Evolutionary conservation across 192 early-diverging fungal species (phyloP), one percentile per base, ranked within the genome.

Genomic region (Coemansia sp.): DNA sequence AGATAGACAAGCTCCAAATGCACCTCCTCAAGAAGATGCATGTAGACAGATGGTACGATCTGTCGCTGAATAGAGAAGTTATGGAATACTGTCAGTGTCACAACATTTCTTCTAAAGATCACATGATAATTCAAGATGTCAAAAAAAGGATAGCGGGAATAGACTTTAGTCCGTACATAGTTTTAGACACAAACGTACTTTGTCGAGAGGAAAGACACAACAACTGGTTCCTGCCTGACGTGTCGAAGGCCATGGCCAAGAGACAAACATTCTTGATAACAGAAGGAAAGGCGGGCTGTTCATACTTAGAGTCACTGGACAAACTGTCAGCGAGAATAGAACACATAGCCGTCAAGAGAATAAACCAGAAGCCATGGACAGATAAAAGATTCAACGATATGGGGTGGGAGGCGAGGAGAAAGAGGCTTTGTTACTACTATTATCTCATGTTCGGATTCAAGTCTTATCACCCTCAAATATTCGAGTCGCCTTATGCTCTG

Each of bases 381-480:
- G 40, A 43, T 19, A 55, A 11, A 11, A 43, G 37, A 33, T 43
- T 31, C 10, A 7, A 21, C 11, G 19, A 40, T 21, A 40, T 40
- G 38, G 38, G 38, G 10, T 55, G 53, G 53, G 53, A 55, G 9
- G 31, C 40, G 13, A 55, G 37, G 35, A 55, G 53, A 18, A 55
- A 42, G 14, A 26, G 53, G 14, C 14, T 55, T 3, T 55, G 53
- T 8, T 55, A 55, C 17, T 55, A 42, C 8, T 55, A 55, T 29
- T 55, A 55, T 17, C 41, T 38, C 30, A 42, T 38, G 53, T 40
- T 55, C 14, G 53, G 53, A 1, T 0, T 55, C 8, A 55, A 43
- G 31, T 32, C 38, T 13, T 55, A 55, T 45, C 53, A 55, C 32
- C 53, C 53, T 25, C 53, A 55, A 8, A 55, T 55, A 40, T 55